Evolutionary conservation across 192 early-diverging fungal species (phyloP), one percentile per base, ranked within the genome.

Genomic region (Coemansia sp.): DNA sequence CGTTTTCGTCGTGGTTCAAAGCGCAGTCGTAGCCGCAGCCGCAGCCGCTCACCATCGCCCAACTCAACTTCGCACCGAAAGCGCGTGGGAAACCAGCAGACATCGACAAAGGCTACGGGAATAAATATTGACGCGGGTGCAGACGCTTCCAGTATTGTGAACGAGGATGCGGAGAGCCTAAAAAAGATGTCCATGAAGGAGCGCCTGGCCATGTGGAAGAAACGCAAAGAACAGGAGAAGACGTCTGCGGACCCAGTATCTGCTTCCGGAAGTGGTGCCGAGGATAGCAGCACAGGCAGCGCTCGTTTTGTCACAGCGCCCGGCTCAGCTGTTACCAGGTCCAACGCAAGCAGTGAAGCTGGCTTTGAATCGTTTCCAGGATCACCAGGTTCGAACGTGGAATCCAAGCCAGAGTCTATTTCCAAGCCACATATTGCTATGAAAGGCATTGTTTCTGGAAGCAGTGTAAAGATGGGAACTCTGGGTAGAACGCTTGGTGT

Each of bases 121-220:
- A 53, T 72, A n/a, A 34, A 72, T 38, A 47, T 59, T 23, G 48
- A 66, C 27, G 56, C 78, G 13, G 61, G 54, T 1, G 62, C 67
- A 17, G 48, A 7, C 27, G 27, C 27, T 7, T 30, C 27, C 27
- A 30, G 27, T 30, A 30, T 30, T 30, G 27, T 30, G 27, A 30
- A 66, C 23, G 62, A 66, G 23, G 71, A 66, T 49, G 66, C 83
- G 19, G 71, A 73, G 9, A 87, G 88, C 54, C 87, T 89, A 33
- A 87, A 84, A 53, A 67, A 83, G 37, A 78, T 89, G 37, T 85
- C 90, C 64, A 65, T 93, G 46, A 85, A 84, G 55, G 93, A 94
- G 78, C 74, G 89, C 30, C 61, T 95, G 13, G 86, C 90, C 47
- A 84, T 89, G 71, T 97, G 92, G 92, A 69, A 85, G 48, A 84